Evolutionary conservation across 2,329 filamentous ascomycete genomes (phyloP).

Genomic region (Zopfia rhizophila): DNA sequence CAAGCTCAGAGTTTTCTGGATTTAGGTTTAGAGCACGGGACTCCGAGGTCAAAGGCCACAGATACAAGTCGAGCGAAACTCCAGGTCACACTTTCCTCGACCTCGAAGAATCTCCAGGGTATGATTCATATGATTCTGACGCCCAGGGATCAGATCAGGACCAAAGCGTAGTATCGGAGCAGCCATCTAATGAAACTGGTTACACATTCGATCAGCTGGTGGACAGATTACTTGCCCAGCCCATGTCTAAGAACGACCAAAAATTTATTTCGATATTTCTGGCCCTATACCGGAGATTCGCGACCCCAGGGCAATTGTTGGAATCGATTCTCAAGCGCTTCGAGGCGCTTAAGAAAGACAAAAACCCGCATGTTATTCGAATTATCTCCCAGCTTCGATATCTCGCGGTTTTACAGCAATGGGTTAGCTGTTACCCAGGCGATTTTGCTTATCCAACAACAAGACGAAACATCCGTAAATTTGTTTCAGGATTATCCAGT

Average conservation of each 20-base stretch:
- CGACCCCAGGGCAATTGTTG: constrained; percentile 81
- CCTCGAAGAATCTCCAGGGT: constrained; percentile 75
- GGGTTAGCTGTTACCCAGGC: constrained; percentile 89
- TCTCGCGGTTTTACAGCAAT: constrained; percentile 84
- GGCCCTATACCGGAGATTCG: constrained; percentile 93
- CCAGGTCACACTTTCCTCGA: constrained; percentile 68
- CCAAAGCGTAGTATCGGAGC: constrained; percentile 45
- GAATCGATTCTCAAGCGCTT: constrained; percentile 80
- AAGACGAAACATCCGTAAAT: constrained; percentile 75
- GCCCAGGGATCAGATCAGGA: constrained; percentile 73
- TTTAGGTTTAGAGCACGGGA: constrained; percentile 42
- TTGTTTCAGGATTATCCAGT: constrained; percentile 77
- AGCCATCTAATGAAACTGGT: constrained; percentile 67
- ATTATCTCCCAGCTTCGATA: constrained; percentile 85
- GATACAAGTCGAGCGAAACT: constrained; percentile 55
- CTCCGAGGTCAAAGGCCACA: constrained; percentile 44
- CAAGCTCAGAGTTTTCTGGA: constrained; percentile 58
- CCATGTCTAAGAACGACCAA: constrained; percentile 84
- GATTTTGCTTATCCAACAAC: constrained; percentile 88
- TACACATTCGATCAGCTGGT: constrained; percentile 69
- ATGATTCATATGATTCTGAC: constrained; percentile 73
- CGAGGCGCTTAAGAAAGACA: constrained; percentile 74
- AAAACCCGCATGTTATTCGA: constrained; percentile 75
- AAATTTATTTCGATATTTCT: constrained; percentile 92
- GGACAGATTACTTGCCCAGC: constrained; percentile 83